These are phyloP conservation scores for Komagataella ulmi DNA, from an alignment of 805 yeast species.

Conservation along the genomic window DNA sequence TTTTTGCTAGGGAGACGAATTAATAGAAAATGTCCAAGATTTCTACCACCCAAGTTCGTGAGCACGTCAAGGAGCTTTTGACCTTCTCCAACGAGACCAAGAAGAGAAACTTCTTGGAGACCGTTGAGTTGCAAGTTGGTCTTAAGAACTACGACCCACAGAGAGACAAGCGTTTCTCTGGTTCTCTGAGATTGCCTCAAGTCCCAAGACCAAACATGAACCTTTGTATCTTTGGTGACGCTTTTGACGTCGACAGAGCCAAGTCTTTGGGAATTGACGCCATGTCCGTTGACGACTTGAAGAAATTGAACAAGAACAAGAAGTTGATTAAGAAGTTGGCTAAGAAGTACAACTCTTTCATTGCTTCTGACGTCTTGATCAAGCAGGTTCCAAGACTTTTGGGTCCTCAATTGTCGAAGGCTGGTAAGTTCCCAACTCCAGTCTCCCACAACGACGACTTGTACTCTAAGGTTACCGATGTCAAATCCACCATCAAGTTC, in stretches of 20 bases:
- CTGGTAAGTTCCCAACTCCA: constrained; percentile 99
- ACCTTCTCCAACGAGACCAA: constrained; percentile 86
- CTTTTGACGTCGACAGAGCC: constrained; percentile 99
- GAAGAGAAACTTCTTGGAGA: constrained; percentile 99
- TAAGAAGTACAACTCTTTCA: constrained; percentile 98
- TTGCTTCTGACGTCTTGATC: constrained; percentile 98
- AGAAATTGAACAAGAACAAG: constrained; percentile 99
- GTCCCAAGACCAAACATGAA: constrained; percentile 99
- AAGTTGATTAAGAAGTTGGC: constrained; percentile 99
- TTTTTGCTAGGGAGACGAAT: constrained; percentile 65
- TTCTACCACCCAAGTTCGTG: constrained; percentile 89
- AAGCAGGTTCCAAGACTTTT: constrained; percentile 99
- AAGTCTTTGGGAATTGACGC: constrained; percentile 98
- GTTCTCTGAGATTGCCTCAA: constrained; percentile 94
- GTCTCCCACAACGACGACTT: constrained; percentile 99
- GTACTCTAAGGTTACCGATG: constrained; percentile 91
- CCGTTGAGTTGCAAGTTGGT: constrained; percentile 99
- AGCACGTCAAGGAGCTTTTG: constrained; percentile 85
- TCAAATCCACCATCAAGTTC: constrained; percentile 99
- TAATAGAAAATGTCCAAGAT: constrained; percentile 65
- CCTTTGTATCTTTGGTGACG: constrained; percentile 99
- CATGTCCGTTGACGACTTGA: constrained; percentile 99
- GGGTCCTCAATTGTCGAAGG: constrained; percentile 99
- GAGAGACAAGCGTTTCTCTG: constrained; percentile 99
- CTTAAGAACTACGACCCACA: constrained; percentile 99